Evolutionary conservation across 164 flowering plant species (phyloP).

Genomic region (Malania oleifera): DNA sequence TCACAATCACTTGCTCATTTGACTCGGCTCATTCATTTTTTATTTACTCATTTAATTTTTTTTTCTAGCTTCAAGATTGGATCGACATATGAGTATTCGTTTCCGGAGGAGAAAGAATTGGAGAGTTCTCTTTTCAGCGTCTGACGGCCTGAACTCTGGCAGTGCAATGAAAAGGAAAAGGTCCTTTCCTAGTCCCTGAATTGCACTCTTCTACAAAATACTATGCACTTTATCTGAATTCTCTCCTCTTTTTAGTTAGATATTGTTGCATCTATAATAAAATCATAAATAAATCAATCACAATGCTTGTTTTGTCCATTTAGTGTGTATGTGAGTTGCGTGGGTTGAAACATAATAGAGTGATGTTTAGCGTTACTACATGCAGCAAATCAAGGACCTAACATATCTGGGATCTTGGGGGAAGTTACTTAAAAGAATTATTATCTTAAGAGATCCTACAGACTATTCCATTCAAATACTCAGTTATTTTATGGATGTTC

Average conservation of each 20-base stretch:
- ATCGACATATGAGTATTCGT: conserved; percentile 3
- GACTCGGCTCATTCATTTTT: not conserved
- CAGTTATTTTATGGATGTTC: too few relatives aligned
- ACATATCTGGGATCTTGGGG: too few relatives aligned
- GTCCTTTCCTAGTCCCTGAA: conserved; percentile 9
- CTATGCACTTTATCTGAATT: not conserved
- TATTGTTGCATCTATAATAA: too few relatives aligned
- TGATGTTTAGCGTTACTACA: too few relatives aligned
- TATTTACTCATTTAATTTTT: not conserved
- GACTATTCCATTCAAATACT: too few relatives aligned
- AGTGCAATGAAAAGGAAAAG: conserved; percentile 21
- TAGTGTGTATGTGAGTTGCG: too few relatives aligned
- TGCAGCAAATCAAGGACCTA: too few relatives aligned
- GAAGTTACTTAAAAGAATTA: too few relatives aligned
- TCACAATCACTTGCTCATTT: not conserved
- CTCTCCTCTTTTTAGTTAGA: not conserved
- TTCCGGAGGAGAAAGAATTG: not conserved
- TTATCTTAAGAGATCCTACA: too few relatives aligned
- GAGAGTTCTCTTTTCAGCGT: conserved; percentile 12
- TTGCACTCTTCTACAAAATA: not conserved
- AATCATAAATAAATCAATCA: too few relatives aligned
- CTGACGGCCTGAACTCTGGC: conserved; percentile 15
- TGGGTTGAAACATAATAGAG: too few relatives aligned
- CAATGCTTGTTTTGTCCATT: too few relatives aligned
- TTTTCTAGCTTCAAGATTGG: not conserved